Conservation (phyloP, 1,139 yeast species). For the Zygoascus meyerae region DNA sequence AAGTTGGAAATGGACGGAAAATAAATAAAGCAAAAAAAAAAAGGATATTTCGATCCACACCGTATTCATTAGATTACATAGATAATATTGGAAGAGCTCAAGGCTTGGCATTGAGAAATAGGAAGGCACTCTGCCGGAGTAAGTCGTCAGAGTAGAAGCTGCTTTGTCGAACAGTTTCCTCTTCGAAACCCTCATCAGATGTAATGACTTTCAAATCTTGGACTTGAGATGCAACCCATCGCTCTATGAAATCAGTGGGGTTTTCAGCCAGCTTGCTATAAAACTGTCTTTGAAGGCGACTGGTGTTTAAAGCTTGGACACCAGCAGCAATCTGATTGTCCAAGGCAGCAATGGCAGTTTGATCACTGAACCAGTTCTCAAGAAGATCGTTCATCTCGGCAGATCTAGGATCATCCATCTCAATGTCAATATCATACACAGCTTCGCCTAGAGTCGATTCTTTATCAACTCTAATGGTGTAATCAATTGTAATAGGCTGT, state of each 20-base stretch:
- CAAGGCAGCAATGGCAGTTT: slow-evolving; percentile 48
- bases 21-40: too few species aligned
- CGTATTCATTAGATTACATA: not conserved
- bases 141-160: slow-evolving; percentile 74
- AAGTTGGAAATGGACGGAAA: too few species aligned
- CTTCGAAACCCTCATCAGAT: slow-evolving; percentile 87
- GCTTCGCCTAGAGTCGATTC: slow-evolving; percentile 78
- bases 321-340: slow-evolving; percentile 59
- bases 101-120: slow-evolving; percentile 46
- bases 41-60: too few species aligned
- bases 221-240: slow-evolving; percentile 70
- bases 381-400: slow-evolving; percentile 40
- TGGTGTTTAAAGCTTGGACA: slow-evolving; percentile 59
- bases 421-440: slow-evolving; percentile 66
- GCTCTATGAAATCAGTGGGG: slow-evolving; percentile 68
- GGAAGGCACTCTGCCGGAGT: slow-evolving; percentile 68
- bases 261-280: slow-evolving; percentile 66
- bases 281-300: slow-evolving; percentile 62
- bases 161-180: slow-evolving; percentile 80
- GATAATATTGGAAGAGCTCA: not conserved
- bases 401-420: slow-evolving; percentile 52
- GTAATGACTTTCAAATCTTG: slow-evolving; percentile 69
- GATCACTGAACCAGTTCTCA: slow-evolving; percentile 42
- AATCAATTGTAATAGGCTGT: slow-evolving; percentile 71
- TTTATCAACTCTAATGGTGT: slow-evolving; percentile 66